phyloP scores from a whole-genome alignment of 352 stramenopile genomes.

The Thraustochytrium striatum region DNA sequence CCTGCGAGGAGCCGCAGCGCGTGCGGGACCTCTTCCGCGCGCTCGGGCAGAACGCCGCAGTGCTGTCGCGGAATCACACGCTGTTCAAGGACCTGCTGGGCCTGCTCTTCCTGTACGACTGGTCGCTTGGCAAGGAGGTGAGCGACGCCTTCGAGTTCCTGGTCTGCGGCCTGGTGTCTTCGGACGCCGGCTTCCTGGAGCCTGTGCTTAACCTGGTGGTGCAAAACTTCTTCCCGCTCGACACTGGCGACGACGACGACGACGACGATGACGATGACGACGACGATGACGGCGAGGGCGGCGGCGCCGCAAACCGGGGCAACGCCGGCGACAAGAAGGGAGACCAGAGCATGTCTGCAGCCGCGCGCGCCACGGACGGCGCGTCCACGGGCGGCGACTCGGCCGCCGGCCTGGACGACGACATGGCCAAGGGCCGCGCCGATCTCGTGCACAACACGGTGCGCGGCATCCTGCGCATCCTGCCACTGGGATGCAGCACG shows the following conservation, averaged over 20 bases:
- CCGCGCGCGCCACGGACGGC: not conserved
- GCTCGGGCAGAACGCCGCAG: constrained; percentile 19
- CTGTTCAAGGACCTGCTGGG: constrained; percentile 28
- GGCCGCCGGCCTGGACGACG: not conserved
- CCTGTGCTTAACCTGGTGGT: constrained; percentile 27
- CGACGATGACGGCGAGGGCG: constrained; percentile 11
- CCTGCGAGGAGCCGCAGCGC: not conserved
- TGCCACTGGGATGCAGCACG: constrained; percentile 37
- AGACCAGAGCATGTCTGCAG: too few relatives aligned
- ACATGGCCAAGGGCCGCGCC: not conserved
- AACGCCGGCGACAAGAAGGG: not conserved
- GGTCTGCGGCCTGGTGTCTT: constrained; percentile 14
- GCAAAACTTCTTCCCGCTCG: constrained; percentile 37
- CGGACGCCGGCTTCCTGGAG: constrained; percentile 26
- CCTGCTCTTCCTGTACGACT: constrained; percentile 25
- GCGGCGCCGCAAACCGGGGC: too few relatives aligned
- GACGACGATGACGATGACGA: constrained; percentile 1
- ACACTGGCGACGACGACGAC: not conserved
- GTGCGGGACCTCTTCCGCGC: not conserved
- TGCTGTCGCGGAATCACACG: not conserved
- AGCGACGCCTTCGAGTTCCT: constrained; percentile 10
- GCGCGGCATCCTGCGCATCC: constrained; percentile 11
- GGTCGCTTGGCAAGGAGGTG: not conserved
- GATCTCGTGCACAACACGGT: constrained; percentile 25
- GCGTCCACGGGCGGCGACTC: not conserved